Conservation (phyloP, 1,139 yeast species). For the Meyerozyma elateridarum region DNA sequence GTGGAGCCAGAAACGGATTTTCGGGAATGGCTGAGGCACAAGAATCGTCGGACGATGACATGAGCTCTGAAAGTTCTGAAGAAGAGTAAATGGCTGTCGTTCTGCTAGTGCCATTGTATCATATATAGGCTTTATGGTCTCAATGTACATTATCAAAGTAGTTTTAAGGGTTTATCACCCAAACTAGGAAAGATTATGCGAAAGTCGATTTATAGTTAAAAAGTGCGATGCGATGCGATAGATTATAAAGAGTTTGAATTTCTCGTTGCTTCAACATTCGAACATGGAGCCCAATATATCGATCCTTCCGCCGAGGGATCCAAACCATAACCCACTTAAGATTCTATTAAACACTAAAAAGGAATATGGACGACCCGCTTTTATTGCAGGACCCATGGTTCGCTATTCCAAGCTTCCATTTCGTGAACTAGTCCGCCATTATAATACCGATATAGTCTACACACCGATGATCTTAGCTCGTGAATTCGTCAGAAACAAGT, state of each 20-base stretch:
- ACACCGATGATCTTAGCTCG: slow-evolving; percentile 96
- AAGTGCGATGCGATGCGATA: too few relatives aligned
- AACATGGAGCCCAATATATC: slow-evolving; percentile 1
- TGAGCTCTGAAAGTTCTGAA: slow-evolving; percentile 58
- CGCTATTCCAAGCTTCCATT: slow-evolving; percentile 92
- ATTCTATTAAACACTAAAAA: slow-evolving; percentile 38
- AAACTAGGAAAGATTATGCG: too few relatives aligned
- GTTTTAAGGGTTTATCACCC: too few relatives aligned
- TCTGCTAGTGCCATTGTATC: slow-evolving; percentile 1
- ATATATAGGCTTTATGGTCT: slow-evolving; percentile 3
- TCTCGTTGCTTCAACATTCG: too few relatives aligned
- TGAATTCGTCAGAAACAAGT: slow-evolving; percentile 82
- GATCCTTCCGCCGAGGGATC: slow-evolving; percentile 27
- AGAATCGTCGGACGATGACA: slow-evolving; percentile 30
- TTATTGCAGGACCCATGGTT: slow-evolving; percentile 95
- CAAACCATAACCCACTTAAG: slow-evolving; percentile 51
- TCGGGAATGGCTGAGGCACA: slow-evolving; percentile 26
- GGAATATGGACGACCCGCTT: slow-evolving; percentile 54
- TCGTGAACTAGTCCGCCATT: slow-evolving; percentile 70
- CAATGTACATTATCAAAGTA: slow-evolving; percentile 2
- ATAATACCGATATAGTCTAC: slow-evolving; percentile 76
- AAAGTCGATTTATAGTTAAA: too few relatives aligned
- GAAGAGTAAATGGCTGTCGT: slow-evolving; percentile 54
- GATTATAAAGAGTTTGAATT: too few relatives aligned
- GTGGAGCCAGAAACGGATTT: slow-evolving; percentile 18